Percentiles rank a stretch among this genome's conserved stretches.
phyloP scores from a whole-genome alignment of 1,139 yeast genomes.

The Lodderomyces oxycetoniae region DNA sequence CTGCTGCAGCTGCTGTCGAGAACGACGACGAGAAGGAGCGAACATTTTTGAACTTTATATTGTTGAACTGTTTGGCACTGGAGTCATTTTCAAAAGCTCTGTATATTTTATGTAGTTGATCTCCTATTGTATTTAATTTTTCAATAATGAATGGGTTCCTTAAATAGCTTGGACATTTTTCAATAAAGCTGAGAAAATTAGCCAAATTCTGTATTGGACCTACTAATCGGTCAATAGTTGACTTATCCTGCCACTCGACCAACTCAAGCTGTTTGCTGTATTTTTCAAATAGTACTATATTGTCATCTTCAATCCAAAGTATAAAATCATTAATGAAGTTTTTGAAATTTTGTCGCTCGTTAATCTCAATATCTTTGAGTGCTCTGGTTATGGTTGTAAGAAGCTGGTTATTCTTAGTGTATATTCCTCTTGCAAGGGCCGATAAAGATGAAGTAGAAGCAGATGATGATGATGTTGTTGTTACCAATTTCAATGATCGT shows the following conservation, averaged over 20 bases:
- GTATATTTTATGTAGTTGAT: conserved; percentile 20
- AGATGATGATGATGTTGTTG: conserved; percentile 11
- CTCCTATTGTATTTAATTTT: conserved; percentile 21
- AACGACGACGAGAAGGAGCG: conserved; percentile 23
- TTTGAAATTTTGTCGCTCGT: conserved; percentile 28
- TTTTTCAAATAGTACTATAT: conserved; percentile 30
- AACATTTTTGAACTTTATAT: conserved; percentile 35
- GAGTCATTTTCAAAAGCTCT: conserved; percentile 15
- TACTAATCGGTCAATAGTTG: conserved; percentile 20
- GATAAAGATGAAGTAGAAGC: conserved; percentile 19
- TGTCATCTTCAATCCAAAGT: conserved; percentile 35
- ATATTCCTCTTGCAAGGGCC: conserved; percentile 37
- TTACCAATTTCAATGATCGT: conserved; percentile 25
- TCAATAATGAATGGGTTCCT: conserved; percentile 42
- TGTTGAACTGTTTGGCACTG: conserved; percentile 23
- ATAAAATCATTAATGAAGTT: conserved; percentile 37
- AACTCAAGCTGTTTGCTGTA: conserved; percentile 18
- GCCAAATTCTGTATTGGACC: conserved; percentile 32
- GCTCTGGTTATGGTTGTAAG: conserved; percentile 21
- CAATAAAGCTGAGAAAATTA: conserved; percentile 25
- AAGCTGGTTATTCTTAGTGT: conserved; percentile 36
- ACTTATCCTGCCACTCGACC: conserved; percentile 4
- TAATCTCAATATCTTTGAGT: conserved; percentile 15
- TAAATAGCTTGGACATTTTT: conserved; percentile 18
- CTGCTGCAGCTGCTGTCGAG: neutral